Conservation (phyloP, 495 filamentous ascomycete species). For the Xylaria palmicola region DNA sequence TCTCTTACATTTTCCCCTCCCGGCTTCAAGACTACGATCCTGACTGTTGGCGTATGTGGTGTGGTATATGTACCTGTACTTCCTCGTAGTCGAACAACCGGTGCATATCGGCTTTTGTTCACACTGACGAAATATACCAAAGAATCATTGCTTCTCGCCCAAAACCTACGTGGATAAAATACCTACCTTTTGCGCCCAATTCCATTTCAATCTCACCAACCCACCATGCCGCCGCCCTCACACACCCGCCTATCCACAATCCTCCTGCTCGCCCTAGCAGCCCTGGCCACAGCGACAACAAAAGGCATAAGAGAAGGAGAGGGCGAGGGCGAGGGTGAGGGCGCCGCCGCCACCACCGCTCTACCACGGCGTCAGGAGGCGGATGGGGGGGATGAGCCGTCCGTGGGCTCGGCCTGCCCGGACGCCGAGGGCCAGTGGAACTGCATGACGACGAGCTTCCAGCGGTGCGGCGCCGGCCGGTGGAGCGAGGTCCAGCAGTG, state of each 20-base stretch:
- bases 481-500: constrained; percentile 36
- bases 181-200: neutral
- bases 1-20: too few relatives aligned
- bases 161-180: too few relatives aligned
- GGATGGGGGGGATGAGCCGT: too few relatives aligned
- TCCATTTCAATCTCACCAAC: neutral
- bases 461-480: constrained; percentile 37
- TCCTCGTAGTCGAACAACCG: too few relatives aligned
- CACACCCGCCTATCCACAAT: neutral
- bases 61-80: too few relatives aligned
- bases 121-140: too few relatives aligned
- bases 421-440: constrained; percentile 40
- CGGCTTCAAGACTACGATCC: too few relatives aligned
- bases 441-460: constrained; percentile 37
- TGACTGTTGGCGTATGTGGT: too few relatives aligned
- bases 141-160: too few relatives aligned
- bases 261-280: neutral
- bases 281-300: neutral
- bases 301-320: neutral
- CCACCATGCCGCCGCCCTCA: neutral
- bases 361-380: constrained; percentile 8
- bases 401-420: constrained; percentile 21
- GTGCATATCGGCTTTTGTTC: too few relatives aligned
- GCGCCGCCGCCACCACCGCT: neutral
- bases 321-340: neutral